Percentiles rank a stretch among this genome's conserved stretches.
Conservation (phyloP, 2,329 filamentous ascomycete species). For the Monosporascus ibericus region DNA sequence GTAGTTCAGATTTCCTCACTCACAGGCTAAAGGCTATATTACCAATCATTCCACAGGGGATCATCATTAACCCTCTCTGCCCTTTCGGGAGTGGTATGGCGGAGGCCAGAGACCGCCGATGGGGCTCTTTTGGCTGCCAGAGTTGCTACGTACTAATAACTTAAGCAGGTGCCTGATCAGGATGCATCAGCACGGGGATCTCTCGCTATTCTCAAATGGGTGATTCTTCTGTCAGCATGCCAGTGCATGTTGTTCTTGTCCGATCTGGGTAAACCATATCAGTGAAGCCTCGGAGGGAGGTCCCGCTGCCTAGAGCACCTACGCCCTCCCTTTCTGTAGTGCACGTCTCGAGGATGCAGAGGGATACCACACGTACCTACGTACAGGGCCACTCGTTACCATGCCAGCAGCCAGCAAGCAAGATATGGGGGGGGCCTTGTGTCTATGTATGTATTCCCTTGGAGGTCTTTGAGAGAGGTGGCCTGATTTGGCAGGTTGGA, state of each 20-base stretch:
- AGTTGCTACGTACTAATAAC: too few species aligned
- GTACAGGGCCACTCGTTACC: background rate
- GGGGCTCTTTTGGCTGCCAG: background rate
- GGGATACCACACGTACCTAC: background rate
- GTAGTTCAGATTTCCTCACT: background rate
- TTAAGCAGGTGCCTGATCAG: background rate
- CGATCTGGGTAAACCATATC: background rate
- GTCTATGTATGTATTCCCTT: background rate
- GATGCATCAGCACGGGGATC: background rate
- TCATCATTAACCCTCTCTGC: background rate
- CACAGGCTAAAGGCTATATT: background rate
- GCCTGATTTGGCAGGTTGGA: background rate
- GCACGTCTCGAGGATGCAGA: background rate
- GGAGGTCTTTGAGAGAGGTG: background rate
- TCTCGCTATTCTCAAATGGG: background rate
- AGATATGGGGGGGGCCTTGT: background rate
- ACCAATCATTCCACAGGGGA: too few species aligned
- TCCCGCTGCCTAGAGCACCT: background rate
- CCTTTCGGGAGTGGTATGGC: background rate
- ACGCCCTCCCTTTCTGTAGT: background rate
- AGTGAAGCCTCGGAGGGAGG: background rate
- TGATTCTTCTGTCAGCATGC: background rate
- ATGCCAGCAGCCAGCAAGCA: background rate
- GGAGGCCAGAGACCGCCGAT: background rate
- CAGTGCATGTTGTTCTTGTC: background rate